Base-by-base conservation (phyloP, 306 rosid species). In the Rosa chinensis region DNA sequence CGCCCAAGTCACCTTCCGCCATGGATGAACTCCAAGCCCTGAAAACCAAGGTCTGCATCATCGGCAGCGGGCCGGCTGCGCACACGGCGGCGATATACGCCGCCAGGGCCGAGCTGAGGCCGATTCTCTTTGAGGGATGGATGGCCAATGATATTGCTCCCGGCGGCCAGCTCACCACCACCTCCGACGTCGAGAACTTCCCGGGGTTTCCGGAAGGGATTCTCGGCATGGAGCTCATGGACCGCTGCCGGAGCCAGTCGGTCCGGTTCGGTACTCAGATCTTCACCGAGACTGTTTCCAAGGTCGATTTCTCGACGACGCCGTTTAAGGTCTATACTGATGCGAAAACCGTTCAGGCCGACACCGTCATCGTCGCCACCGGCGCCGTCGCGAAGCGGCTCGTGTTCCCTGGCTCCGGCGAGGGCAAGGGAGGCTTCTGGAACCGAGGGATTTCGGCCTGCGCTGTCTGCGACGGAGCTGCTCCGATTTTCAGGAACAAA, bases 381-480 rank as follows among this genome's bases (percentile, higher is more conserved):
- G 97, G 97, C 20, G 97, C 97, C 4, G 94, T 90, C 13, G 96
- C 98, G 17, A 94, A 86, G 84, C 87, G 90, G 0, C 85, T 94
- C 23, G 67, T 72, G 1, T 94, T 94, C 53, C 48, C 63, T 0
- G 97, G 98, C 35, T 88, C 94, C 25, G 90, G 87, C 4, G 93
- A 92, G 0, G 94, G 92, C 17, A 72, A 85, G 4, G 81, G 75
- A 5, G 98, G 98, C 2, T 92, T 78, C 82, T 94, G 96, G 97
- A 94, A 92, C 83, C 87, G 90, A 0, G 97, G 97, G 6, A 92
- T 94, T 48, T 91, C 94, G 2, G 94, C 96, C 4, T 94, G 97
- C 45, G 98, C 97, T 0, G 96, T 94, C 13, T 94, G 96, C 62
- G 96, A 94, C 12, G 98, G 98, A 0, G 98, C 98, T 0, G 96